phyloP scores from a whole-genome alignment of 1,284 basidiomycete species.

The Mycocalia duriaeana region DNA sequence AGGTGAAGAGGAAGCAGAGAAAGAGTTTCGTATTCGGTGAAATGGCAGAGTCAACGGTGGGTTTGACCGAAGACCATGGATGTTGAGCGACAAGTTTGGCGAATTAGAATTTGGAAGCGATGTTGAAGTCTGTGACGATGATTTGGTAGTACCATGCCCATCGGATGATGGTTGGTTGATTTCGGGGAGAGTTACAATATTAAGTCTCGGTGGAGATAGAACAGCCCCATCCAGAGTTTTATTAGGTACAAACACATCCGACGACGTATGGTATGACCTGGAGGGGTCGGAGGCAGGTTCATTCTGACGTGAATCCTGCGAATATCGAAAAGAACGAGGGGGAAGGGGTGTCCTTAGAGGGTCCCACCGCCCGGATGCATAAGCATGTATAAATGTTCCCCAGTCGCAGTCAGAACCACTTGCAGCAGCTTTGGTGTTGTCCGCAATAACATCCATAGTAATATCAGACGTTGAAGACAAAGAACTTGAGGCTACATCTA shows the following conservation, averaged over 20 bases:
- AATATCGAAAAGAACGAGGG: constrained; percentile 35
- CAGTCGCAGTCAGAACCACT: constrained; percentile 53
- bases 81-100: constrained; percentile 8
- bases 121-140: background rate
- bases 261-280: constrained; percentile 1
- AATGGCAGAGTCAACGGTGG: constrained; percentile 25
- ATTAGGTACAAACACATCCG: no score
- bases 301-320: constrained; percentile 15
- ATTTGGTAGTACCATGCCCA: background rate
- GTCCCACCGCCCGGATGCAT: constrained; percentile 78
- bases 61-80: constrained; percentile 15
- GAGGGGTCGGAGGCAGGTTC: constrained; percentile 10
- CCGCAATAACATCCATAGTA: no score
- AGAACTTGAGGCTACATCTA: no score
- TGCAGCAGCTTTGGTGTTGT: constrained; percentile 7
- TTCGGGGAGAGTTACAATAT: constrained; percentile 9
- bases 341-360: constrained; percentile 70
- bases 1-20: constrained; percentile 41
- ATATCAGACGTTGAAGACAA: no score
- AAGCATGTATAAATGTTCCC: constrained; percentile 72
- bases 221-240: no score
- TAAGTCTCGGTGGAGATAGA: background rate
- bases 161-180: constrained; percentile 2
- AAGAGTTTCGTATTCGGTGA: constrained; percentile 54
- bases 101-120: background rate